Evolutionary conservation across 345 rosid species (phyloP).

Genomic region (rapeseed (Brassica napus)): DNA sequence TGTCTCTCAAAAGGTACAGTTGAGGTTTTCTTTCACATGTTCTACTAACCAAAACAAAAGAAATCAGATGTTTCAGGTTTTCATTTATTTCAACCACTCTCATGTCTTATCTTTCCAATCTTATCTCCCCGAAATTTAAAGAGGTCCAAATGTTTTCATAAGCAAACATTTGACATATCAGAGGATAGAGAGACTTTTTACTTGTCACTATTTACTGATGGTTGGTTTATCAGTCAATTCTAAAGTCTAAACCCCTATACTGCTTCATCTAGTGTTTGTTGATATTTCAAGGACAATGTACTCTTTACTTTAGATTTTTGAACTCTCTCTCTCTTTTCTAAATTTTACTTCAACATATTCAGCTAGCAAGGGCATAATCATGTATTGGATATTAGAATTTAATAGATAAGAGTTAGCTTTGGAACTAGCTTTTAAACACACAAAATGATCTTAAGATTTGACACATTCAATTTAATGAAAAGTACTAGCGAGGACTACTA

Average conservation of each 20-base stretch:
- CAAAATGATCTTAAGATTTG: constrained; percentile 25
- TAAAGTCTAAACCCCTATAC: neutral
- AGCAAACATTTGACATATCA: constrained; percentile 25
- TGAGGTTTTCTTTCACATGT: constrained; percentile 38
- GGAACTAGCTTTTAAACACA: constrained; percentile 26
- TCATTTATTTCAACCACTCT: constrained; percentile 29
- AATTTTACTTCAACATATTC: constrained; percentile 1
- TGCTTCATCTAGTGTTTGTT: constrained; percentile 4
- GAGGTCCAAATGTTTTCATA: constrained; percentile 21
- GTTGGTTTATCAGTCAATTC: neutral
- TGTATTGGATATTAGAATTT: neutral
- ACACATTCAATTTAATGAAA: constrained; percentile 22
- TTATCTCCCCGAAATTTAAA: constrained; percentile 24
- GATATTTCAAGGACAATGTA: constrained; percentile 27
- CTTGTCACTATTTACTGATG: constrained; percentile 31
- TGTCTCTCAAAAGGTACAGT: constrained; percentile 32
- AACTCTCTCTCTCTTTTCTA: neutral
- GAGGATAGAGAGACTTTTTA: neutral
- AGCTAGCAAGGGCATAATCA: neutral
- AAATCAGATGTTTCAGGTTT: constrained; percentile 35
- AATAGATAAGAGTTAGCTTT: constrained; percentile 10
- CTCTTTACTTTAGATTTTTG: constrained; percentile 15
- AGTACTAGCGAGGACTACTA: constrained; percentile 61
- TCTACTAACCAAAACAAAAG: constrained; percentile 31
- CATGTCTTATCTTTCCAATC: constrained; percentile 25